Conservation (phyloP, 208 protist species). For the Leishmania tropica region DNA sequence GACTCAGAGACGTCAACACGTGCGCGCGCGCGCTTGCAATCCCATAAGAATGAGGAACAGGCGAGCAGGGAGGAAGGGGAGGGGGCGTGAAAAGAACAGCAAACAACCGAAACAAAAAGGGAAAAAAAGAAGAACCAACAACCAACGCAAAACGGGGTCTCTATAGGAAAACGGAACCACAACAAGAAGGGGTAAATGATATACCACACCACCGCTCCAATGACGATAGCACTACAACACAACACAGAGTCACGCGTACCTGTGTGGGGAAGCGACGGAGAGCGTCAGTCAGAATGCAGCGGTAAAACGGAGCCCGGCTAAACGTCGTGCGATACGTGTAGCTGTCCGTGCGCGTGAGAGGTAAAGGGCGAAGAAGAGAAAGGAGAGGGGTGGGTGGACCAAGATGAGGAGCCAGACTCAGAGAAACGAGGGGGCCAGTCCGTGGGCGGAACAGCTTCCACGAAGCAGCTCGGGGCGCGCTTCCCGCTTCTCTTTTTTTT, state of each 20-base stretch:
- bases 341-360: background rate
- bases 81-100: background rate
- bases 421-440: background rate
- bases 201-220: background rate
- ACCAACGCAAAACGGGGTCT: background rate
- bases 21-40: background rate
- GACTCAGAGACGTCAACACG: background rate
- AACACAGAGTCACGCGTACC: background rate
- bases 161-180: background rate
- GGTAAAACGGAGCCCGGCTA: background rate
- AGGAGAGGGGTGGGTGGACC: background rate
- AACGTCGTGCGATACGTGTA: too few species aligned
- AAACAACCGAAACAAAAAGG: too few species aligned
- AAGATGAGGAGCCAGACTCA: background rate
- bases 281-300: background rate
- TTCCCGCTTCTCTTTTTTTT: background rate
- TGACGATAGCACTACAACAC: background rate
- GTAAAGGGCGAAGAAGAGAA: background rate
- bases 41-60: background rate
- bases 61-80: background rate
- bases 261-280: background rate
- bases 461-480: background rate
- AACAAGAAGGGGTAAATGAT: too few species aligned
- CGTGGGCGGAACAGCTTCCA: background rate
- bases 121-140: background rate